Conservation (phyloP, 495 filamentous ascomycete genomes). For the Penicillium daleae region DNA sequence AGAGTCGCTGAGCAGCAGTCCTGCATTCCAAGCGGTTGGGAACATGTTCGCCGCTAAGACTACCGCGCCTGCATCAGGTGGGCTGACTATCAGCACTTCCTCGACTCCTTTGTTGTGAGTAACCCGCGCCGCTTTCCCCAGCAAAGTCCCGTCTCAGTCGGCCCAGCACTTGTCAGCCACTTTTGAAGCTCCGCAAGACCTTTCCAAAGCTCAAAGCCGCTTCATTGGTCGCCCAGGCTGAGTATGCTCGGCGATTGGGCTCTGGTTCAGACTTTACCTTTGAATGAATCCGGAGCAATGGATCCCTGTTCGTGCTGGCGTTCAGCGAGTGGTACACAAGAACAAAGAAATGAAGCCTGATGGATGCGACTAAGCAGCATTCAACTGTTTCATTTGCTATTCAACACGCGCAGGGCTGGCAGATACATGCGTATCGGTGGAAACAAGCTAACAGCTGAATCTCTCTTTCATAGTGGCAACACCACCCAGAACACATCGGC, state of each 20-base stretch:
- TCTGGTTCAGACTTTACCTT: not conserved
- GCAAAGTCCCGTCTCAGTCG: not conserved
- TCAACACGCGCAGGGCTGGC: not conserved
- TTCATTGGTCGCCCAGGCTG: not conserved
- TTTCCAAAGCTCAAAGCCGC: not conserved
- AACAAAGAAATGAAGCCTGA: not conserved
- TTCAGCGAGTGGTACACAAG: not conserved
- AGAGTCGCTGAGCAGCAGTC: conserved; percentile 6
- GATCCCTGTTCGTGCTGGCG: not conserved
- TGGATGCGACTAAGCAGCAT: not conserved
- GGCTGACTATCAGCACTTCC: conserved; percentile 78
- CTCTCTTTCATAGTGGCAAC: conserved; percentile 21
- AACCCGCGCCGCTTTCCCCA: not conserved
- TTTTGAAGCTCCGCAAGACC: conserved; percentile 6
- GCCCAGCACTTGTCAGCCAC: not conserved
- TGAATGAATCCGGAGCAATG: not conserved
- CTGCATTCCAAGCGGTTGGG: conserved; percentile 20
- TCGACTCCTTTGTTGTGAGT: conserved; percentile 73
- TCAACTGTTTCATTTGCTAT: not conserved
- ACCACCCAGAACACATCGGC: conserved; percentile 35
- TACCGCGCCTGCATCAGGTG: conserved; percentile 51
- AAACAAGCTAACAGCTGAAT: conserved; percentile 8
- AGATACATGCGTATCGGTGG: not conserved
- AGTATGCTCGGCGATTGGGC: not conserved
- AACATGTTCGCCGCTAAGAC: conserved; percentile 64